Percentiles rank a stretch among this genome's conserved stretches.
Conservation (phyloP, 164 flowering plant species). For the Vitis rupestris region DNA sequence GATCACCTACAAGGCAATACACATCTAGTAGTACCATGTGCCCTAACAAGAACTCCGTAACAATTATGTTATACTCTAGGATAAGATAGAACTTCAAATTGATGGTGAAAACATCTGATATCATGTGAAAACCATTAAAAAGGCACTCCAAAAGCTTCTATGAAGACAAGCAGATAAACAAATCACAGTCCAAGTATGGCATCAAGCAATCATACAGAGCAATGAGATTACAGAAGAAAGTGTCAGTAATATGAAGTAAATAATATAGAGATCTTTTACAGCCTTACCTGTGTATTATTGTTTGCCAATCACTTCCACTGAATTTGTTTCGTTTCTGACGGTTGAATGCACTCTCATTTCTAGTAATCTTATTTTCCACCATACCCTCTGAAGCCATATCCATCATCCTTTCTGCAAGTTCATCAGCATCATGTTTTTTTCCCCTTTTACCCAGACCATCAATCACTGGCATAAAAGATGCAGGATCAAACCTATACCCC, state of each 20-base stretch:
- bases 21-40: too few relatives aligned
- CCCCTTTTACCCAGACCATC: conserved; percentile 70
- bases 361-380: conserved; percentile 27
- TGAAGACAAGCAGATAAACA: background rate
- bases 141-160: background rate
- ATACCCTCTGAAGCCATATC: conserved; percentile 56
- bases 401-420: conserved; percentile 79
- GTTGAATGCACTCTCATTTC: conserved; percentile 18
- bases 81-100: too few relatives aligned
- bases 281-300: conserved; percentile 70
- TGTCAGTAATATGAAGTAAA: background rate
- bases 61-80: too few relatives aligned
- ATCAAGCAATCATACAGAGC: background rate
- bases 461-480: conserved; percentile 84
- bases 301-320: conserved; percentile 53
- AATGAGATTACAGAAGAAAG: background rate
- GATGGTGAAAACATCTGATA: too few relatives aligned
- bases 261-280: background rate
- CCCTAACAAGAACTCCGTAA: too few relatives aligned
- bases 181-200: background rate
- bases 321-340: conserved; percentile 23
- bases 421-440: conserved; percentile 68
- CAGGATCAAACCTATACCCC: conserved; percentile 71
- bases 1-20: too few relatives aligned
- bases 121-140: background rate